Evolutionary conservation across 176 grass and related monocot species (phyloP).

Genomic region (Leersia perrieri): DNA sequence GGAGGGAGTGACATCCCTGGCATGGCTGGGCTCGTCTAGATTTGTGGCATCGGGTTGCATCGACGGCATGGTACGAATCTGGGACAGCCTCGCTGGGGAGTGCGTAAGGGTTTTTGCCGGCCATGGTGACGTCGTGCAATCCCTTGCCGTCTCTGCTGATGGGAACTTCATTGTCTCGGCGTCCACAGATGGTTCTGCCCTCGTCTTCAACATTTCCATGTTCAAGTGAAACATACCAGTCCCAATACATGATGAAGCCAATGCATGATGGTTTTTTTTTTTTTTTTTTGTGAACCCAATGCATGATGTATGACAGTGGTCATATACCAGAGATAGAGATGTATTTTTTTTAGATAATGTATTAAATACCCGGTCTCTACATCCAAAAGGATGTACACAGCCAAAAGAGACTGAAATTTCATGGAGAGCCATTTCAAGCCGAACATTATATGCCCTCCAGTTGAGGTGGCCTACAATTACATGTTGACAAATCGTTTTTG

Average conservation of each 20-base stretch:
- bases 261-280: background rate
- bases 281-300: too few species aligned
- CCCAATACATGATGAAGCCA: background rate
- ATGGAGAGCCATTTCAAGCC: background rate
- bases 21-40: slow-evolving; percentile 70
- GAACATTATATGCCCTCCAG: background rate
- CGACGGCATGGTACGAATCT: slow-evolving; percentile 74
- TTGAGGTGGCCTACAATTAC: background rate
- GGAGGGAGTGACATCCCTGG: slow-evolving; percentile 63
- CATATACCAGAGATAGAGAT: background rate
- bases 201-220: slow-evolving; percentile 51
- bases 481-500: background rate
- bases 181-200: slow-evolving; percentile 56
- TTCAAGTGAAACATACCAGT: slow-evolving; percentile 24
- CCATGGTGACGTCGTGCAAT: slow-evolving; percentile 61
- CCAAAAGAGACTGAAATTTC: too few species aligned
- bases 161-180: slow-evolving; percentile 53
- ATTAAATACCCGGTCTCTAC: too few species aligned
- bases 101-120: slow-evolving; percentile 46
- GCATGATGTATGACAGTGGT: too few species aligned
- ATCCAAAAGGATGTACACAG: too few species aligned
- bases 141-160: slow-evolving; percentile 42
- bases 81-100: slow-evolving; percentile 79
- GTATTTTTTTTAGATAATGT: too few species aligned
- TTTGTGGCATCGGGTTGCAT: slow-evolving; percentile 73